Percentiles rank a stretch among this genome's conserved stretches.
These are phyloP conservation scores for Boletus huronensis DNA, from an alignment of 768 basidiomycete genomes.

Conservation along the genomic window DNA sequence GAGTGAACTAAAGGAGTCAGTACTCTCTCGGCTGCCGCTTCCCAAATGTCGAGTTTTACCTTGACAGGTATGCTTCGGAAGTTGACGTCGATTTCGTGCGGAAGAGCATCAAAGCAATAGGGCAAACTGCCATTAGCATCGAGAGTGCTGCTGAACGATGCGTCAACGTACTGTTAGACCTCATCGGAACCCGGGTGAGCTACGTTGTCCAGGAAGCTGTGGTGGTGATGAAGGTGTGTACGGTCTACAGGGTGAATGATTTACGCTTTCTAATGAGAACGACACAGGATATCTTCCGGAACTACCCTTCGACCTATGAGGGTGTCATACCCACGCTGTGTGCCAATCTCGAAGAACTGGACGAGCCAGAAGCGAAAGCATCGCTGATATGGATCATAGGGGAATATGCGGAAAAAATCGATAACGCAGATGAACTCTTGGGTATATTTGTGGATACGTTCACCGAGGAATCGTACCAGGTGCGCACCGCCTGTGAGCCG, in stretches of 20 bases:
- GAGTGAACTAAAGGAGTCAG: slow-evolving; percentile 94
- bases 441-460: slow-evolving; percentile 89
- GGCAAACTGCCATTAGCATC: slow-evolving; percentile 94
- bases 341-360: slow-evolving; percentile 91
- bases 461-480: slow-evolving; percentile 89
- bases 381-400: slow-evolving; percentile 99
- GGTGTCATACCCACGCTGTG: slow-evolving; percentile 95
- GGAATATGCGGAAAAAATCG: slow-evolving; percentile 96
- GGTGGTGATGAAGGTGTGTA: slow-evolving; percentile 92
- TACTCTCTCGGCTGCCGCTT: slow-evolving; percentile 8
- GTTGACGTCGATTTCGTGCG: slow-evolving; percentile 98
- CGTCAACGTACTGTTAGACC: slow-evolving; percentile 88
- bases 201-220: slow-evolving; percentile 99
- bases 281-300: slow-evolving; percentile 90
- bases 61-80: slow-evolving; percentile 83
- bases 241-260: background rate
- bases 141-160: slow-evolving; percentile 91
- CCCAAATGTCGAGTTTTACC: background rate
- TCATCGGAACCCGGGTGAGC: slow-evolving; percentile 90
- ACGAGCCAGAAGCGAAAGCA: slow-evolving; percentile 97
- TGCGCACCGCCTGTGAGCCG: slow-evolving; percentile 25
- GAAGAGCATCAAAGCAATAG: slow-evolving; percentile 91
- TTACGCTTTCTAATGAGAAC: background rate
- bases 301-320: slow-evolving; percentile 95
- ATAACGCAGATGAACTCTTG: slow-evolving; percentile 92